phyloP scores from a whole-genome alignment of 495 filamentous ascomycete genomes.

The Choiromyces venosus region DNA sequence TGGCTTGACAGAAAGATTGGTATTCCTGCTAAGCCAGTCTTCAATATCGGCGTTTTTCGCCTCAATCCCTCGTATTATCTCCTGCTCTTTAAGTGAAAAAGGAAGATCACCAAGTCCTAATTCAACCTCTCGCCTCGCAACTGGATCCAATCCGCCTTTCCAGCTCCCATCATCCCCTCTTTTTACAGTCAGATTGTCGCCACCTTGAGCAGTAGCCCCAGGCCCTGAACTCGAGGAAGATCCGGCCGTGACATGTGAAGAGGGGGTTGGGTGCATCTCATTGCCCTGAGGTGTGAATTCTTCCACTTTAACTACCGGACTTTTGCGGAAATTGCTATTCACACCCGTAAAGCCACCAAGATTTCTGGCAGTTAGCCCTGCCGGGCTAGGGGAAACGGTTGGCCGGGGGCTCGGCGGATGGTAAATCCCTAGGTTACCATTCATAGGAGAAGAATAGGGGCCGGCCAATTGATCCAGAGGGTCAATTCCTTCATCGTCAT shows the following conservation, averaged over 20 bases:
- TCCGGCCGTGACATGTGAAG: constrained; percentile 7
- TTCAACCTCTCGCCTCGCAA: constrained; percentile 8
- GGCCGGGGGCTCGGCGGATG: constrained; percentile 35
- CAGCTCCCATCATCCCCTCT: constrained; percentile 34
- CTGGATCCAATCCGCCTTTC: constrained; percentile 29
- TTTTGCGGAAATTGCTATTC: constrained; percentile 13
- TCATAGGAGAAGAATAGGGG: constrained; percentile 8
- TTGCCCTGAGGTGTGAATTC: constrained; percentile 30
- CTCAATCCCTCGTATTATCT: constrained; percentile 19
- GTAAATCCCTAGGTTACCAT: constrained; percentile 13
- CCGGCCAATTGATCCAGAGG: neutral
- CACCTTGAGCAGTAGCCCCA: neutral
- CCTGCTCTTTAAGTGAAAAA: constrained; percentile 35
- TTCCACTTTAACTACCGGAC: constrained; percentile 33
- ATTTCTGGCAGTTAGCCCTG: neutral
- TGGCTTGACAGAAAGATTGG: constrained; percentile 22
- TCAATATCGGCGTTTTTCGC: constrained; percentile 36
- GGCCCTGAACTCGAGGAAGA: constrained; percentile 20
- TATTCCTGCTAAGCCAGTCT: constrained; percentile 32
- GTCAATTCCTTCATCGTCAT: constrained; percentile 6
- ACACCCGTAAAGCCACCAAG: neutral
- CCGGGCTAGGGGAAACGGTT: constrained; percentile 33
- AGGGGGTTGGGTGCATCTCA: constrained; percentile 16
- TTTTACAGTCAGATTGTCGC: constrained; percentile 10
- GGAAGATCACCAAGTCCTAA: constrained; percentile 17